Percentiles rank a stretch among this genome's conserved stretches.
phyloP scores from a whole-genome alignment of 129 eudicot genomes.

The Escallonia herrerae region DNA sequence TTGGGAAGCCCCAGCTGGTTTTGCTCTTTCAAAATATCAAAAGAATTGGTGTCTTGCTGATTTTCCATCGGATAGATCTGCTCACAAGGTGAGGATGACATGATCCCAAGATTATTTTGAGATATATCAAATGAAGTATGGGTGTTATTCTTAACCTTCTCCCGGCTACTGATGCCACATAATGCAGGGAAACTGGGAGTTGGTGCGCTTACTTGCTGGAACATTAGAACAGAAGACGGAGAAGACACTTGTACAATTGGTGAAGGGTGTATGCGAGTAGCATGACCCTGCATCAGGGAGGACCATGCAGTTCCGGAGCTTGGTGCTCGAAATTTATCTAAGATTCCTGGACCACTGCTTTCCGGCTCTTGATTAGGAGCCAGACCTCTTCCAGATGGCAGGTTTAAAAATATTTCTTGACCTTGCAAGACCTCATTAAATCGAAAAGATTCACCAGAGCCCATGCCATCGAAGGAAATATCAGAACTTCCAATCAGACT shows the following conservation, averaged over 20 bases:
- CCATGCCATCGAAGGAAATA: constrained; percentile 19
- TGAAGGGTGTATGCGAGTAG: constrained; percentile 15
- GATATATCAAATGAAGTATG: constrained; percentile 15
- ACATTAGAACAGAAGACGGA: constrained; percentile 48
- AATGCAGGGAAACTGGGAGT: constrained; percentile 23
- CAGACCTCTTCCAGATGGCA: constrained; percentile 27
- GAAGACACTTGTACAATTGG: constrained; percentile 32
- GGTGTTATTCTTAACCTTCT: constrained; percentile 13
- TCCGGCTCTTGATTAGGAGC: constrained; percentile 11
- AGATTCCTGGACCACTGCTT: constrained; percentile 1
- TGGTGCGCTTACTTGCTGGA: constrained; percentile 37
- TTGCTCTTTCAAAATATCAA: constrained; percentile 8
- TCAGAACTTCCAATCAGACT: constrained; percentile 18
- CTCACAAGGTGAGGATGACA: constrained; percentile 14
- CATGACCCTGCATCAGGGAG: constrained; percentile 11
- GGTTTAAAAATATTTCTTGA: constrained; percentile 70
- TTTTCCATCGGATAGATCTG: constrained; percentile 4
- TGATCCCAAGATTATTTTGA: constrained; percentile 6
- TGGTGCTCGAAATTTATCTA: constrained; percentile 26
- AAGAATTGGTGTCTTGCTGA: constrained; percentile 2
- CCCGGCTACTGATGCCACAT: constrained; percentile 12
- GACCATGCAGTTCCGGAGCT: constrained; percentile 43
- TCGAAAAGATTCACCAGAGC: constrained; percentile 44
- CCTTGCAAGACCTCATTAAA: constrained; percentile 96
- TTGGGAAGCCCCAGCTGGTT: constrained; percentile 7